These are phyloP conservation scores for Climacium dendroides DNA, from an alignment of 225 moss, liverwort and hornwort genomes.

Conservation along the genomic window DNA sequence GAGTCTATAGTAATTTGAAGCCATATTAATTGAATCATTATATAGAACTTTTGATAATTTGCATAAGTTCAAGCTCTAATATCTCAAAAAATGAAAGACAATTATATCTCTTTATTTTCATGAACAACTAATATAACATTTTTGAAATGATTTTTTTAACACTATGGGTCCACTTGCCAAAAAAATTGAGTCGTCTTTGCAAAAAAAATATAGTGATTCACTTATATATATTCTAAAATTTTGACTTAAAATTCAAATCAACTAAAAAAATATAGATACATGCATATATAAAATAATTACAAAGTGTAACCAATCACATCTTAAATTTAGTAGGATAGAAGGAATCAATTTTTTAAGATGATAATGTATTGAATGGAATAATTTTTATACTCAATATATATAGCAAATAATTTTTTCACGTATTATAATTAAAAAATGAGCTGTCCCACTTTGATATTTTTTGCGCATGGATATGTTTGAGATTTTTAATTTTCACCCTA, in stretches of 20 bases:
- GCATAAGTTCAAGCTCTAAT: neutral
- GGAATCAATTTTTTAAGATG: too few relatives aligned
- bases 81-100: neutral
- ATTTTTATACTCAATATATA: too few relatives aligned
- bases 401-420: neutral
- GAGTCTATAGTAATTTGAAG: neutral
- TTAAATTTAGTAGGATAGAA: neutral
- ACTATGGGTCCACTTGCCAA: neutral
- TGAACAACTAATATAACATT: neutral
- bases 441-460: too few relatives aligned
- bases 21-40: neutral
- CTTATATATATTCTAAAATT: too few relatives aligned
- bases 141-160: fast-evolving
- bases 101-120: neutral
- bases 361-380: too few relatives aligned
- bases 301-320: neutral
- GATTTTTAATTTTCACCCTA: too few relatives aligned
- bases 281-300: neutral
- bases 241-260: neutral
- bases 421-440: neutral
- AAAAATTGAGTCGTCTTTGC: neutral
- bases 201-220: neutral
- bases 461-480: too few relatives aligned
- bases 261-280: neutral
- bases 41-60: neutral